Conservation (phyloP, 257 asterid genomes). For the Petunia secreta region DNA sequence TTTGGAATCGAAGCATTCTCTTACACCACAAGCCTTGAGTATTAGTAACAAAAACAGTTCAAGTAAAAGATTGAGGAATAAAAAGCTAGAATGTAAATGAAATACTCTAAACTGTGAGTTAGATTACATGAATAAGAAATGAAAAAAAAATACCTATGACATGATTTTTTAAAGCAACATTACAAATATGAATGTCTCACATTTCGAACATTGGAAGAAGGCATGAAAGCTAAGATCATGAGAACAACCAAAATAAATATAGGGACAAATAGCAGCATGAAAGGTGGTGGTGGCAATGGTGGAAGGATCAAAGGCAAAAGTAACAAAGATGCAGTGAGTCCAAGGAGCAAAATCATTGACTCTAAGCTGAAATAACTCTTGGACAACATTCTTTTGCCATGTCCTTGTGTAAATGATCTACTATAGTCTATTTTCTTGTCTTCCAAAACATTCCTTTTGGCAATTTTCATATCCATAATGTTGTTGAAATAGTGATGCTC, state of each 20-base stretch:
- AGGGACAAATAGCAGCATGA: conserved; percentile 67
- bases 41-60: no score
- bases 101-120: neutral
- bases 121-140: neutral
- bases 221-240: conserved; percentile 76
- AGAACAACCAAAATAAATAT: conserved; percentile 58
- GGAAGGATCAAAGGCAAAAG: conserved; percentile 73
- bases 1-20: neutral
- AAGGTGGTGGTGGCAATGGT: conserved; percentile 88
- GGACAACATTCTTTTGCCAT: conserved; percentile 37
- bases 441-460: neutral
- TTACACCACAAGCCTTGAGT: neutral
- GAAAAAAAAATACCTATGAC: neutral
- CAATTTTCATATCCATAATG: conserved; percentile 37
- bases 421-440: conserved; percentile 16
- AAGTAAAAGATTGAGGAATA: neutral
- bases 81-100: neutral
- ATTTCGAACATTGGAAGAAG: conserved; percentile 35
- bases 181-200: conserved; percentile 26
- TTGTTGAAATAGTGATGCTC: conserved; percentile 21
- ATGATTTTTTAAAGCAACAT: neutral
- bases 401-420: conserved; percentile 30
- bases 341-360: conserved; percentile 50
- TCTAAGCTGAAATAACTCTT: conserved; percentile 54
- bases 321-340: conserved; percentile 67